These are phyloP conservation scores for Echium plantagineum DNA, from an alignment of 257 asterid species.

Conservation along the genomic window DNA sequence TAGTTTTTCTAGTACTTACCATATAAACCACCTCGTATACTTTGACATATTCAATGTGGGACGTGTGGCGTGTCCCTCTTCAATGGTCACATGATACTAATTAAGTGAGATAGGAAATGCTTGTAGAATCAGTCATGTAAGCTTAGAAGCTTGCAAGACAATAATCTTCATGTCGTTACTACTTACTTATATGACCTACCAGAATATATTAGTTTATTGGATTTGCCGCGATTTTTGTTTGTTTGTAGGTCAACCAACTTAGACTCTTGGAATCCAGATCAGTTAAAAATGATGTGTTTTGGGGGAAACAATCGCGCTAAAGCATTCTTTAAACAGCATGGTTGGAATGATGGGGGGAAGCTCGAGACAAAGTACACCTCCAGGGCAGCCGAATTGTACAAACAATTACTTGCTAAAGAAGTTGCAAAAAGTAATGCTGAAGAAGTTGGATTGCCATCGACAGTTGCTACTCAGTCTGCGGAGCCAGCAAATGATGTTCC, in stretches of 20 bases:
- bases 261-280: constrained; percentile 96
- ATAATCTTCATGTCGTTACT: no score
- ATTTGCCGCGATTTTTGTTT: background rate
- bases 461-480: constrained; percentile 53
- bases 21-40: no score
- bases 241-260: constrained; percentile 72
- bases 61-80: no score
- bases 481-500: constrained; percentile 54
- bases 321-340: constrained; percentile 93
- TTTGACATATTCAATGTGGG: no score
- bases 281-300: constrained; percentile 81
- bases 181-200: no score
- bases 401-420: constrained; percentile 79
- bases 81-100: no score
- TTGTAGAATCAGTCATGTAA: no score
- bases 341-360: constrained; percentile 97
- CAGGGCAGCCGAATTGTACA: constrained; percentile 93
- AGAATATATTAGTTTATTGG: no score
- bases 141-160: no score
- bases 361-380: constrained; percentile 88
- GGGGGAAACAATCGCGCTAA: constrained; percentile 98
- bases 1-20: no score
- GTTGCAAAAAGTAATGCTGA: constrained; percentile 80
- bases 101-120: no score
- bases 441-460: constrained; percentile 60